phyloP scores from a whole-genome alignment of 2,329 filamentous ascomycete genomes.

The Calycina marina region DNA sequence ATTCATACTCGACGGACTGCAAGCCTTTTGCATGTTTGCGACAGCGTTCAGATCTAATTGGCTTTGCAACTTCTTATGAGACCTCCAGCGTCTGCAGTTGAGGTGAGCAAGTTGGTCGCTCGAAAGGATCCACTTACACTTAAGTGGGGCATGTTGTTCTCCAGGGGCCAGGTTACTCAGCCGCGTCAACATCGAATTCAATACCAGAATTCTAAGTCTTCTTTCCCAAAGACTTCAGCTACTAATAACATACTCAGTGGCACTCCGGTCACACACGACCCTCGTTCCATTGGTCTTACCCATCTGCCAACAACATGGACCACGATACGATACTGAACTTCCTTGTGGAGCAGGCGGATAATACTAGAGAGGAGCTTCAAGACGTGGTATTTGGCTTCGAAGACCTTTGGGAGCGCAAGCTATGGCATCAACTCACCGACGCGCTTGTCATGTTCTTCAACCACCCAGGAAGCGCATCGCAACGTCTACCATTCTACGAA shows the following conservation, averaged over 20 bases:
- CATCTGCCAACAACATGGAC: constrained; percentile 45
- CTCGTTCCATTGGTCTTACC: neutral
- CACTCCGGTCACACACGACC: too few species aligned
- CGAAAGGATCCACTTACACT: too few species aligned
- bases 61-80: constrained; percentile 4
- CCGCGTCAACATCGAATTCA: neutral
- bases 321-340: constrained; percentile 82
- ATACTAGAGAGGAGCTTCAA: constrained; percentile 77
- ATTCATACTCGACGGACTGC: constrained; percentile 33
- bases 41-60: constrained; percentile 14
- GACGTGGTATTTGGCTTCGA: constrained; percentile 82
- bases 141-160: too few species aligned
- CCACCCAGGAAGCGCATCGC: constrained; percentile 61
- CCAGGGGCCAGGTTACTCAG: too few species aligned
- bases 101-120: too few species aligned
- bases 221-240: neutral
- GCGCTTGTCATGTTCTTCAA: constrained; percentile 79
- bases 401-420: constrained; percentile 93
- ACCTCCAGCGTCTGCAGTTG: constrained; percentile 6
- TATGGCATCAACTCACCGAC: constrained; percentile 98
- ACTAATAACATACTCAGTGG: too few species aligned
- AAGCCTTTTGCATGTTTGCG: constrained; percentile 25
- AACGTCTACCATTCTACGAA: constrained; percentile 84
- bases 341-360: constrained; percentile 77
- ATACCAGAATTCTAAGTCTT: neutral